Base-by-base conservation (phyloP, 2,329 filamentous ascomycete species). In the Penicillium crustosum region DNA sequence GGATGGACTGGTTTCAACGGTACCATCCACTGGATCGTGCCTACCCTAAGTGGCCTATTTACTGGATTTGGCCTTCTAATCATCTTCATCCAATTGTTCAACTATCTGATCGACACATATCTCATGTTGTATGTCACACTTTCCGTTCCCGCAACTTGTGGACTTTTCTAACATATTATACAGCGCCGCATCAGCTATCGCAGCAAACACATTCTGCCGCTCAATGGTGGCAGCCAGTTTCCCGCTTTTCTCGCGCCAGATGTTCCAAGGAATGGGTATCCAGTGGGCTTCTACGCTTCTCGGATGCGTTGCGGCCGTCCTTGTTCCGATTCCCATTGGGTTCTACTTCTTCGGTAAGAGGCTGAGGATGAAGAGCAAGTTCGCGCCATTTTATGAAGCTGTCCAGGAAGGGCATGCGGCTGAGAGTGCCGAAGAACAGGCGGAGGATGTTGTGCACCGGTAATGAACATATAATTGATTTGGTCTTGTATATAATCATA, bases 1-100 rank as follows among this genome's bases (percentile, higher is more conserved):
- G 89, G 88, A 61, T 91, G 88, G 88, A 84, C 86, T 6, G 88
- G 87, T 19, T 82, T 80, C 68, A 77, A 66, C 31, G 58, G 56
- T 10, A 70, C 66, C 2, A 71, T 82, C 21, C 64, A 69, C 35
- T 78, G 76, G 76, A 67, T 67, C 21, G 74, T 70, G 8, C 76
- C 76, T 7, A 77, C 76, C 0, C 59, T 77, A 21, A 75, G 73
- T 31, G 83, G 83, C 13, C 66, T 86, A 0, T 78, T 82, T 57
- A 83, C 81, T 1, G 83, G 83, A 2, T 84, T 84, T 59, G 83
- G 83, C 12, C 78, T 86, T 38, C 75, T 85, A 64, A 75, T 77
- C 31, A 84, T 86, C 59, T 86, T 86, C 72, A 75, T 86, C 12
- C 80, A 81, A 51, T 71, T 79, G 15, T 77, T 86, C 59, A 86